A percentile compares a stretch with the other conserved stretches of the same genome.
These are phyloP conservation scores for Jackrogersella minutella DNA, from an alignment of 495 filamentous ascomycete species.

Conservation along the genomic window DNA sequence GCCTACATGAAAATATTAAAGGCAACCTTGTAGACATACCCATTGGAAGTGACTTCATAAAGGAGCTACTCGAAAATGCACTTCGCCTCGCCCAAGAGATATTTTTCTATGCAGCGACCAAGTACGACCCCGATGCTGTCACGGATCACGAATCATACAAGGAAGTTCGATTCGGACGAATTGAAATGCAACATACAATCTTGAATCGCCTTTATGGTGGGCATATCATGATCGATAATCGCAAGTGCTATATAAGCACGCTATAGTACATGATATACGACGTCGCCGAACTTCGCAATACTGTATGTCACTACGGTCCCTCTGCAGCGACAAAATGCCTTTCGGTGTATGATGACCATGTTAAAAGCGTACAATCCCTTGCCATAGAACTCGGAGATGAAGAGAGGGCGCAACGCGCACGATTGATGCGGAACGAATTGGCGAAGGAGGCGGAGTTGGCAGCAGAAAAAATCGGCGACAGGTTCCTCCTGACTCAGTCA, in stretches of 20 bases:
- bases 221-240: background rate
- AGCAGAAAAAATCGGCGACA: background rate
- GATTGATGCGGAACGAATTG: background rate
- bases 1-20: background rate
- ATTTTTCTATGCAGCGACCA: background rate
- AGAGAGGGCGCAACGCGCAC: background rate
- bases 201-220: background rate
- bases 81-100: slow-evolving; percentile 13
- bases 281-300: background rate
- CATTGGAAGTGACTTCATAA: background rate
- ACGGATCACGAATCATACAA: too few relatives aligned
- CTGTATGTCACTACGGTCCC: background rate
- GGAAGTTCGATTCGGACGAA: slow-evolving; percentile 7
- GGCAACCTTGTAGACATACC: background rate
- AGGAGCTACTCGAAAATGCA: background rate
- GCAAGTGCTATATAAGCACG: background rate
- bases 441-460: background rate
- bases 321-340: too few relatives aligned
- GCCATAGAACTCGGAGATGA: background rate
- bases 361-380: background rate
- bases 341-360: background rate
- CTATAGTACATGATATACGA: background rate
- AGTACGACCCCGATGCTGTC: background rate
- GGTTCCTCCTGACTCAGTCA: background rate
- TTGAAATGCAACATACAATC: background rate